Evolutionary conservation across 169 alveolate species (phyloP).

Genomic region (Ichthyophthirius multifiliis): DNA sequence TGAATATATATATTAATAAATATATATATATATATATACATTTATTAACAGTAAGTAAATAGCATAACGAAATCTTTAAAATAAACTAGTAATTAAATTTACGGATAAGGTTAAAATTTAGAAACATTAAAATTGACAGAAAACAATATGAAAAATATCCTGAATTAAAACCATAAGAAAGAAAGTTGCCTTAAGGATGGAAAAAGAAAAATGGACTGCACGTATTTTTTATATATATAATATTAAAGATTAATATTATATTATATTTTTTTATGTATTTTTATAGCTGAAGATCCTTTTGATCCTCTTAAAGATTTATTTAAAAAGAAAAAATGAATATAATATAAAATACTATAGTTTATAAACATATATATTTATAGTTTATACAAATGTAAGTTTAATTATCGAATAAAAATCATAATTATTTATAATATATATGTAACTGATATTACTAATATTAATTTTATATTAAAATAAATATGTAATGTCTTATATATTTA

Average conservation of each 20-base stretch:
- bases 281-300: slow-evolving; percentile 24
- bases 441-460: no score
- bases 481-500: no score
- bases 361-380: no score
- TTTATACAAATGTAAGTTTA: no score
- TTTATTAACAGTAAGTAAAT: slow-evolving; percentile 2
- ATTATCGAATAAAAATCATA: no score
- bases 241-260: background rate
- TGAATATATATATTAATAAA: background rate
- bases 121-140: slow-evolving; percentile 10
- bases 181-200: slow-evolving; percentile 35
- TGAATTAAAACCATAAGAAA: slow-evolving; percentile 34
- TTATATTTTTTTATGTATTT: background rate
- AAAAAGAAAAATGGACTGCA: slow-evolving; percentile 27
- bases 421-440: no score
- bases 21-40: background rate
- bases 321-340: slow-evolving; percentile 19
- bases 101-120: slow-evolving; percentile 33
- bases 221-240: background rate
- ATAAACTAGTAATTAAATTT: slow-evolving; percentile 12
- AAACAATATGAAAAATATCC: slow-evolving; percentile 21
- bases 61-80: background rate
- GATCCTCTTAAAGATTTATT: slow-evolving; percentile 35
- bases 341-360: background rate
- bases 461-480: no score